A percentile compares a stretch with the other conserved stretches of the same genome.
These are phyloP conservation scores for Backusella parvicylindrica DNA, from an alignment of 192 early-diverging fungal genomes.

Conservation along the genomic window DNA sequence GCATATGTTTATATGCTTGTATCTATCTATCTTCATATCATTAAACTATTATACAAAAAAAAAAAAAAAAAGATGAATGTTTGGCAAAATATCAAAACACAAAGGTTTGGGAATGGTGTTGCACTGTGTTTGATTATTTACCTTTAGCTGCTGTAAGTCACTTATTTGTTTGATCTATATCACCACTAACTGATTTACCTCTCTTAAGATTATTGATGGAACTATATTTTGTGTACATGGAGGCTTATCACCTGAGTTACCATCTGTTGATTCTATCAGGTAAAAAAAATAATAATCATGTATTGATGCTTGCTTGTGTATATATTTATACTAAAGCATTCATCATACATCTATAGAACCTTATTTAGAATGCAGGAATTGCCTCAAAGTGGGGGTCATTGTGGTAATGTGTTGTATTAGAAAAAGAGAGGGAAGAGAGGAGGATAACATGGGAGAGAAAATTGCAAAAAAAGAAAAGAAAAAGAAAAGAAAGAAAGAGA, in stretches of 20 bases:
- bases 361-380: constrained; percentile 89
- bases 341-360: constrained; percentile 39
- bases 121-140: constrained; percentile 88
- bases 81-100: constrained; percentile 88
- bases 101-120: constrained; percentile 95
- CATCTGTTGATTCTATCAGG: constrained; percentile 85
- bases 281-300: not conserved
- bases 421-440: not conserved
- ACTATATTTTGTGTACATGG: constrained; percentile 89
- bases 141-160: constrained; percentile 82
- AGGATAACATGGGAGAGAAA: not conserved
- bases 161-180: not conserved
- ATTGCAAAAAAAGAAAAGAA: not conserved
- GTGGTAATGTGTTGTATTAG: constrained; percentile 35
- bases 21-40: not conserved
- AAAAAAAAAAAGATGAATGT: constrained; percentile 69
- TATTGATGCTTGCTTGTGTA: not conserved
- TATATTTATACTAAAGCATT: not conserved
- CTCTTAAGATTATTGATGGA: constrained; percentile 78
- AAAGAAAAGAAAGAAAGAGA: not conserved
- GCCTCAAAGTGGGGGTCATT: constrained; percentile 86
- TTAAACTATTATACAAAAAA: not conserved
- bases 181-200: not conserved
- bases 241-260: constrained; percentile 86
- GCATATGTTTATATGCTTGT: not conserved